A percentile compares a stretch with the other conserved stretches of the same genome.
Evolutionary conservation across 768 basidiomycete species (phyloP).

Genomic region (Rhodocollybia butyracea): DNA sequence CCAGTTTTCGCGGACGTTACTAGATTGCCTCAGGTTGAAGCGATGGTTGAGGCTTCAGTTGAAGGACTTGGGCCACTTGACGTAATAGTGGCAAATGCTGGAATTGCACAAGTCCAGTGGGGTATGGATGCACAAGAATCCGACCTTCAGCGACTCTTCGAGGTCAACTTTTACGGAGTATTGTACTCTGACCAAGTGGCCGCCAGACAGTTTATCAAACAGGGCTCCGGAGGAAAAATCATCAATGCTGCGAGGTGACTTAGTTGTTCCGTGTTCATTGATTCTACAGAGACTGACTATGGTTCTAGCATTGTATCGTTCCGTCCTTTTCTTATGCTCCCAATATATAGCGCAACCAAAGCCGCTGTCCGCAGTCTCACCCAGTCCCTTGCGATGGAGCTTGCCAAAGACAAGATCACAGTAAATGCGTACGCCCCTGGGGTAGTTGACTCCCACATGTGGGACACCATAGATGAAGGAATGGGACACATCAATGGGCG

Average conservation of each 20-base stretch:
- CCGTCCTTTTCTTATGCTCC: neutral
- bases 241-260: conserved; percentile 22
- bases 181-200: conserved; percentile 31
- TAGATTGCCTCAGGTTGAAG: no score
- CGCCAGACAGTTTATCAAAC: conserved; percentile 31
- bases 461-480: conserved; percentile 8
- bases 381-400: conserved; percentile 21
- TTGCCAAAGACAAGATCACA: conserved; percentile 24
- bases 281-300: neutral
- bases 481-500: conserved; percentile 2
- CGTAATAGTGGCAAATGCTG: conserved; percentile 43
- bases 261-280: neutral
- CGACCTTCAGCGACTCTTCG: conserved; percentile 18
- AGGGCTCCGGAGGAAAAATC: conserved; percentile 32
- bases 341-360: conserved; percentile 10
- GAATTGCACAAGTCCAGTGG: conserved; percentile 16
- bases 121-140: conserved; percentile 7
- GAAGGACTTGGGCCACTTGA: conserved; percentile 5
- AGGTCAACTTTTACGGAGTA: conserved; percentile 26
- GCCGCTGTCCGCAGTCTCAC: conserved; percentile 9
- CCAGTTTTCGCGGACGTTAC: conserved; percentile 3
- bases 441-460: conserved; percentile 20
- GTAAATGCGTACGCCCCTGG: conserved; percentile 26
- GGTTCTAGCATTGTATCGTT: neutral
- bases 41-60: conserved; percentile 5